These are phyloP conservation scores for Amoebophrya sp. DNA, from an alignment of 169 alveolate genomes.

Conservation along the genomic window DNA sequence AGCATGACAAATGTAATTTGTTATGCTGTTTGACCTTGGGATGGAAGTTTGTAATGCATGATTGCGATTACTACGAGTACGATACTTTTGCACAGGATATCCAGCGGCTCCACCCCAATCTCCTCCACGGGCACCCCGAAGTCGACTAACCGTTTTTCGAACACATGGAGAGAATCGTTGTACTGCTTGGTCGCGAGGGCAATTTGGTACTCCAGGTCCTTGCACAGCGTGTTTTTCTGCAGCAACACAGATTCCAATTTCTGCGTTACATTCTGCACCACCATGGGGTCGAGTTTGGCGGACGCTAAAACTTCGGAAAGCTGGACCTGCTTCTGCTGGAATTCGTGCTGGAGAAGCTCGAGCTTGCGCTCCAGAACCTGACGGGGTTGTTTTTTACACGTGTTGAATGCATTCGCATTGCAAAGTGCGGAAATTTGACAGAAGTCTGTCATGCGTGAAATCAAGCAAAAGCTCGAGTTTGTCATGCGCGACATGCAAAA, in stretches of 20 bases:
- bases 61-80: no score
- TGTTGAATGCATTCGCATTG: no score
- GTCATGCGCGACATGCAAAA: no score
- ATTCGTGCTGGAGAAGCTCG: neutral
- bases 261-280: constrained; percentile 19
- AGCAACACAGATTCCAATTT: constrained; percentile 26
- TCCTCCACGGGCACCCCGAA: constrained; percentile 36
- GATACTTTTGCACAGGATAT: no score
- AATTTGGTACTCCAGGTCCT: constrained; percentile 23
- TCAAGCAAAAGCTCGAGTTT: no score
- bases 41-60: no score
- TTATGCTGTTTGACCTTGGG: no score
- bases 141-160: neutral
- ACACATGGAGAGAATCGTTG: constrained; percentile 31
- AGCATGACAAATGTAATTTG: no score
- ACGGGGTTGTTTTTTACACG: no score
- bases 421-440: no score
- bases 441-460: no score
- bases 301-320: neutral
- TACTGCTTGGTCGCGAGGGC: constrained; percentile 23
- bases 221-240: constrained; percentile 11
- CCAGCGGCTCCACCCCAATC: constrained; percentile 20
- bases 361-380: constrained; percentile 5
- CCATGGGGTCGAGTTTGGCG: constrained; percentile 28
- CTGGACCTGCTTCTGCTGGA: constrained; percentile 6